Percentiles rank a stretch among this genome's conserved stretches.
Conservation (phyloP, 2,329 filamentous ascomycete species). For the Sclerotinia nivalis region DNA sequence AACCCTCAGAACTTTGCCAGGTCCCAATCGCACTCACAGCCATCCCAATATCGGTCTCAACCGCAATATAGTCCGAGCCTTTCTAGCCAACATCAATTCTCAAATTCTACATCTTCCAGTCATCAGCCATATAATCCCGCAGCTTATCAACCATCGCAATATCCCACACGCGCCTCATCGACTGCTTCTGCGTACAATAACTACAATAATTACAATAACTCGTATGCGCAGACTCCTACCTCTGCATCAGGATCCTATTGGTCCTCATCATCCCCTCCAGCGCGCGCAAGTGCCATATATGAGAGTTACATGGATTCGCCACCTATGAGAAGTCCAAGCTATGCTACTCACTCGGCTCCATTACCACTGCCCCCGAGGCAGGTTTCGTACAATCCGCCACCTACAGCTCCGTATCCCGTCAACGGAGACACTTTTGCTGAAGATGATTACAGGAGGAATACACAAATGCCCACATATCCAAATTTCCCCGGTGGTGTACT, state of each 20-base stretch:
- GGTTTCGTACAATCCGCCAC: slow-evolving; percentile 33
- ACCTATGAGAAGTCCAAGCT: slow-evolving; percentile 33
- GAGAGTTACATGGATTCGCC: slow-evolving; percentile 30
- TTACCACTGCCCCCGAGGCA: slow-evolving; percentile 35
- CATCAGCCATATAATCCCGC: slow-evolving; percentile 68
- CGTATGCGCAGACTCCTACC: slow-evolving; percentile 45
- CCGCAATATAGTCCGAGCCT: slow-evolving; percentile 51
- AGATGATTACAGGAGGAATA: slow-evolving; percentile 31
- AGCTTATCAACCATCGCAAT: slow-evolving; percentile 46
- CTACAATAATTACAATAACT: slow-evolving; percentile 42
- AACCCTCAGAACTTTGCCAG: slow-evolving; percentile 63
- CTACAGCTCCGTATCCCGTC: slow-evolving; percentile 33
- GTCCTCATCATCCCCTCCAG: slow-evolving; percentile 32
- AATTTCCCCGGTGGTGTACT: slow-evolving; percentile 32
- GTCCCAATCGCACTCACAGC: slow-evolving; percentile 41
- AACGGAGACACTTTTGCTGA: slow-evolving; percentile 37
- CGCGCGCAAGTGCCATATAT: slow-evolving; percentile 34
- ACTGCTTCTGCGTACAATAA: slow-evolving; percentile 58
- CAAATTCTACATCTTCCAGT: slow-evolving; percentile 50
- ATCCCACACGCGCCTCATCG: slow-evolving; percentile 55
- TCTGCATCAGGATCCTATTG: slow-evolving; percentile 44
- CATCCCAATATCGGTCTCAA: slow-evolving; percentile 49
- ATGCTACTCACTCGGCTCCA: slow-evolving; percentile 29
- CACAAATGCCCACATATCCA: slow-evolving; percentile 32
- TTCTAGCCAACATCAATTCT: slow-evolving; percentile 21